A percentile compares a stretch with the other conserved stretches of the same genome.
These are phyloP conservation scores for Talaromyces sp. DNA, from an alignment of 2,329 filamentous ascomycete species.

Conservation along the genomic window DNA sequence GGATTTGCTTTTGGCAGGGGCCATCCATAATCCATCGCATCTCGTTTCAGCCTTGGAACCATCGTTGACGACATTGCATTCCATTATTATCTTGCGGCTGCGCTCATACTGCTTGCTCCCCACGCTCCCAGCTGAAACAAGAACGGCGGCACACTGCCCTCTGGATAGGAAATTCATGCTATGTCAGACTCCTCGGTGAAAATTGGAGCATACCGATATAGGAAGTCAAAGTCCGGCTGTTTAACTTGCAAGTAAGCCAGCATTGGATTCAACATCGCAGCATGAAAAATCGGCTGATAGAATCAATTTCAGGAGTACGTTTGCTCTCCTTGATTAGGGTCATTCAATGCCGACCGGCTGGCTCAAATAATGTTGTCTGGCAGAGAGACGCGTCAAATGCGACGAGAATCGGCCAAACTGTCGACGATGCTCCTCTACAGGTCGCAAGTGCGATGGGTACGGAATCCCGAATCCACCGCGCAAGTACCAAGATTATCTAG, in stretches of 20 bases:
- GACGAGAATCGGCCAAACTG: slow-evolving; percentile 32
- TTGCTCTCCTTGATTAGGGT: not conserved
- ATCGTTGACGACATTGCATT: too few relatives aligned
- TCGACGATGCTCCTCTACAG: slow-evolving; percentile 29
- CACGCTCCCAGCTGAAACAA: too few relatives aligned
- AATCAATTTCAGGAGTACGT: slow-evolving; percentile 4
- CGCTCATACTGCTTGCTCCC: too few relatives aligned
- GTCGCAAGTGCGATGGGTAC: slow-evolving; percentile 33
- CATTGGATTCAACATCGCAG: not conserved
- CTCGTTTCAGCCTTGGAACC: too few relatives aligned
- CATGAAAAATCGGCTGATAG: not conserved
- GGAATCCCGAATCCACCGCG: slow-evolving; percentile 2
- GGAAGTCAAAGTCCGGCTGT: slow-evolving; percentile 16
- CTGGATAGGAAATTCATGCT: too few relatives aligned
- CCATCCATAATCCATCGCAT: too few relatives aligned
- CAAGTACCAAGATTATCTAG: not conserved
- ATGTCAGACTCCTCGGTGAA: not conserved
- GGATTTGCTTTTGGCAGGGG: too few relatives aligned
- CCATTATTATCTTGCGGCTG: too few relatives aligned
- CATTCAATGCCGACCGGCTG: not conserved
- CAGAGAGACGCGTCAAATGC: slow-evolving; percentile 32
- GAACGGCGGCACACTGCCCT: too few relatives aligned
- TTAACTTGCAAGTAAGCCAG: slow-evolving; percentile 17
- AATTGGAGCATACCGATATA: not conserved
- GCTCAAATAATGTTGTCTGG: not conserved